Conservation (phyloP, 2,329 filamentous ascomycete species). For the Colletotrichum caudatum region DNA sequence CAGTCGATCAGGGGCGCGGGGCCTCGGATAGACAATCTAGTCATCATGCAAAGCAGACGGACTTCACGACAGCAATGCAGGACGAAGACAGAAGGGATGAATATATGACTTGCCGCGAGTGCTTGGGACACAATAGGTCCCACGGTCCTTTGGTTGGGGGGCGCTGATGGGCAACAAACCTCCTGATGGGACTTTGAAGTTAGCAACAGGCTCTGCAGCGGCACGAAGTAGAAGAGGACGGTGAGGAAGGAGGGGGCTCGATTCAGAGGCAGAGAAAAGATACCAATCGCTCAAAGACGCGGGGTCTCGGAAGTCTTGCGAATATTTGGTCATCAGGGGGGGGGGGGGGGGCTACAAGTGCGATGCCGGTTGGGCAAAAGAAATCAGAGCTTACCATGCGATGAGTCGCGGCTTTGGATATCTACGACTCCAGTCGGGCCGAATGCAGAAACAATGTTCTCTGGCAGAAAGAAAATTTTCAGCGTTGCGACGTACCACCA, state of each 20-base stretch:
- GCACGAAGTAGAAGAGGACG: background rate
- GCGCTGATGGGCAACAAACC: background rate
- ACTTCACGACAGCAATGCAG: background rate
- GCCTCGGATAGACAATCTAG: background rate
- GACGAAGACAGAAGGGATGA: background rate
- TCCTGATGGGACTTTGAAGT: background rate
- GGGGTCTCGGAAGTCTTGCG: background rate
- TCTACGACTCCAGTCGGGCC: background rate
- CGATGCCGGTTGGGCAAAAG: background rate
- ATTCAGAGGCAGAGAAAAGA: background rate
- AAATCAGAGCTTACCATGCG: background rate
- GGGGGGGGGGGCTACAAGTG: background rate
- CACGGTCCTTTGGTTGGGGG: background rate
- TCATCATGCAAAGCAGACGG: background rate
- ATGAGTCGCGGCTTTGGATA: background rate
- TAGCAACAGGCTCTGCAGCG: background rate
- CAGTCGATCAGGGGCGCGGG: background rate
- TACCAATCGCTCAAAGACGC: background rate
- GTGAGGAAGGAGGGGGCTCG: background rate
- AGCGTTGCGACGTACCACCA: too few species aligned
- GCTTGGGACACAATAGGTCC: background rate
- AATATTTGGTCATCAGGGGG: background rate
- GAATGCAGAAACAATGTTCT: background rate
- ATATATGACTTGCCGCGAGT: background rate
- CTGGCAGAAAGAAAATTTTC: background rate